Conservation (phyloP, 768 basidiomycete genomes). For the Sarcomyxa edulis region DNA sequence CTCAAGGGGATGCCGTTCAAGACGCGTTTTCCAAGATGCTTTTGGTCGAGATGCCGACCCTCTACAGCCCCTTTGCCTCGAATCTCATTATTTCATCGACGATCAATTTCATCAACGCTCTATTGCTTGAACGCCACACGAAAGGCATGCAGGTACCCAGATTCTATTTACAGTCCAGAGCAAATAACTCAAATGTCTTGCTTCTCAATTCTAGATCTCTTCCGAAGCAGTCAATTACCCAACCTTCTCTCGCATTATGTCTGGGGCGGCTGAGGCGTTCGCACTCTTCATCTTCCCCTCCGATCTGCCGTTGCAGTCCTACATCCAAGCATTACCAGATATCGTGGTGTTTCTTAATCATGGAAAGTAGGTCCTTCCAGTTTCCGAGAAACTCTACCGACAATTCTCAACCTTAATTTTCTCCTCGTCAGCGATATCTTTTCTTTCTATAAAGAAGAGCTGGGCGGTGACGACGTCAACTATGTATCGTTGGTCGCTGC, state of each 20-base stretch:
- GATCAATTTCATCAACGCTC: constrained; percentile 1
- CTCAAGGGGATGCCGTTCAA: constrained; percentile 24
- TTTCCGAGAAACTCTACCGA: constrained; percentile 6
- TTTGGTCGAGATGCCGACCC: constrained; percentile 17
- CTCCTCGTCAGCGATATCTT: not conserved
- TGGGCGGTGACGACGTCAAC: constrained; percentile 16
- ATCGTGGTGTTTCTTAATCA: constrained; percentile 19
- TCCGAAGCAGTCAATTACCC: constrained; percentile 3
- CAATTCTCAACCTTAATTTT: constrained; percentile 14
- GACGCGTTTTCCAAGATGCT: constrained; percentile 28
- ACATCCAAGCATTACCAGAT: too few relatives aligned
- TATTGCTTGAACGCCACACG: not conserved
- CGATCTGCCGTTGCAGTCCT: constrained; percentile 18
- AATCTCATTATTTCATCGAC: constrained; percentile 3
- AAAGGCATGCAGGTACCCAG: not conserved
- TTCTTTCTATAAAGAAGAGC: too few relatives aligned
- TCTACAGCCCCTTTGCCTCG: constrained; percentile 22
- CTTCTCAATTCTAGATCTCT: too few relatives aligned
- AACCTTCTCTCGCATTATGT: constrained; percentile 8
- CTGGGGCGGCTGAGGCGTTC: constrained; percentile 24
- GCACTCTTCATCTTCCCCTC: constrained; percentile 22
- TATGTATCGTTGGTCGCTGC: constrained; percentile 17
- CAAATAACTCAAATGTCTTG: not conserved
- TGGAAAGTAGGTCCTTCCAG: constrained; percentile 28
- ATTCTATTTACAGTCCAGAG: too few relatives aligned